These are phyloP conservation scores for Irpex sp. DNA, from an alignment of 1,284 basidiomycete genomes.

Conservation along the genomic window DNA sequence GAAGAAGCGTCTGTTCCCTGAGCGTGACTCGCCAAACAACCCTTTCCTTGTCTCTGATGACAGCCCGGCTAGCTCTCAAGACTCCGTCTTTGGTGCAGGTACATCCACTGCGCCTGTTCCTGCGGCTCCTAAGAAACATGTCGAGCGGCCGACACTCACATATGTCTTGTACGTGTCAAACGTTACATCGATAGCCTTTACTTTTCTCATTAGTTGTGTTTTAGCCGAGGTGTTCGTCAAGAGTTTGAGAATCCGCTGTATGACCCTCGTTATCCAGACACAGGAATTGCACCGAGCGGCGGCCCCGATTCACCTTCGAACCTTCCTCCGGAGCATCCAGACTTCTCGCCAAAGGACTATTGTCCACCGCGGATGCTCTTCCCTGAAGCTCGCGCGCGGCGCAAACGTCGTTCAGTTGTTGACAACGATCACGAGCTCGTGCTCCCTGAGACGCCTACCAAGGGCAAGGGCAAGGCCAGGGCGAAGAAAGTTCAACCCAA, in stretches of 20 bases:
- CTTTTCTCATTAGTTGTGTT: background rate
- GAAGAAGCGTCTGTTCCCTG: conserved; percentile 23
- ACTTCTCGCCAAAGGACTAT: conserved; percentile 44
- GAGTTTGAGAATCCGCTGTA: conserved; percentile 50
- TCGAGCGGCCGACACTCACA: conserved; percentile 46
- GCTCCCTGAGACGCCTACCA: conserved; percentile 1
- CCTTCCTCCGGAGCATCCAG: conserved; percentile 47
- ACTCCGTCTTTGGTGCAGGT: background rate
- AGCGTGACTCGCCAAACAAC: conserved; percentile 51
- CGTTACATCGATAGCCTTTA: background rate
- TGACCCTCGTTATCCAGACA: conserved; percentile 29
- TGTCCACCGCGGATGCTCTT: conserved; percentile 50
- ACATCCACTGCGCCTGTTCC: conserved; percentile 15
- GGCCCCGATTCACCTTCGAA: conserved; percentile 36
- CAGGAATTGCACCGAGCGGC: conserved; percentile 13
- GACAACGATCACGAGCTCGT: background rate
- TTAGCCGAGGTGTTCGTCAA: conserved; percentile 52
- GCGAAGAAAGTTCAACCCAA: conserved; percentile 4
- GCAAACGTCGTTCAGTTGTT: background rate
- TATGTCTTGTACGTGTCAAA: conserved; percentile 52
- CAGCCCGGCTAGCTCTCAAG: conserved; percentile 1
- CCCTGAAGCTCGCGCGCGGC: conserved; percentile 26
- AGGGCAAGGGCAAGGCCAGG: conserved; percentile 2
- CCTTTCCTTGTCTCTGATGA: conserved; percentile 37
- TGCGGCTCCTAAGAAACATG: conserved; percentile 21